These are phyloP conservation scores for Didymella pinodella DNA, from an alignment of 2,329 filamentous ascomycete species.

Conservation along the genomic window DNA sequence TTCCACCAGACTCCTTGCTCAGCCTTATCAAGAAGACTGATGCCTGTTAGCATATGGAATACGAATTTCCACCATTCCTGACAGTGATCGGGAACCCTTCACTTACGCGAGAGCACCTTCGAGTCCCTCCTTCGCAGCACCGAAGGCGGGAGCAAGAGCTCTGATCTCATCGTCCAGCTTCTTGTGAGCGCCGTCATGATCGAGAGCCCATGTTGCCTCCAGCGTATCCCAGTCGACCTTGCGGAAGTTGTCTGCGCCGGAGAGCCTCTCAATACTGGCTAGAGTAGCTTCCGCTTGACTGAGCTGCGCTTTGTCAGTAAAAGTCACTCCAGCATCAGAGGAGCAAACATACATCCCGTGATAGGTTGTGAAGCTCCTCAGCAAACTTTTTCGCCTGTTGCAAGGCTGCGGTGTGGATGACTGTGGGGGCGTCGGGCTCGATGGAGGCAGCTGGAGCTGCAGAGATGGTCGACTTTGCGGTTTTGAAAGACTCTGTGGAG, in stretches of 20 bases:
- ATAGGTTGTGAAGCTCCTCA: not conserved
- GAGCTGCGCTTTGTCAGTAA: not conserved
- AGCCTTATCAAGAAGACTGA: not conserved
- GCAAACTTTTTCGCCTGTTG: not conserved
- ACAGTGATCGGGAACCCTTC: not conserved
- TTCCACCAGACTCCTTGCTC: not conserved
- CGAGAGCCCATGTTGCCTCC: not conserved
- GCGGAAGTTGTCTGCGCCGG: not conserved
- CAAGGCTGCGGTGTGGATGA: not conserved
- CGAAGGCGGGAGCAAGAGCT: not conserved
- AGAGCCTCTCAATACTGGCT: not conserved
- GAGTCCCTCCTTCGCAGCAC: not conserved
- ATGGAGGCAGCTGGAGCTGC: not conserved
- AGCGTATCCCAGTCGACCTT: conserved; percentile 1
- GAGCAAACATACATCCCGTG: not conserved
- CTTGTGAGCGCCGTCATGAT: not conserved
- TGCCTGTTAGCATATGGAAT: not conserved
- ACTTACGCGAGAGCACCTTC: not conserved
- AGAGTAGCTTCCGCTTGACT: not conserved
- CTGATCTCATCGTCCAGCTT: not conserved
- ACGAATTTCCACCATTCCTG: not conserved
- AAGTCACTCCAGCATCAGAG: too few species aligned
- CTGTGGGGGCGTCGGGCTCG: not conserved
- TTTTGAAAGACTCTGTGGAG: not conserved
- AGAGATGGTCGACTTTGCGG: not conserved